These are phyloP conservation scores for Quercus parvula DNA, from an alignment of 306 rosid species.

Conservation along the genomic window DNA sequence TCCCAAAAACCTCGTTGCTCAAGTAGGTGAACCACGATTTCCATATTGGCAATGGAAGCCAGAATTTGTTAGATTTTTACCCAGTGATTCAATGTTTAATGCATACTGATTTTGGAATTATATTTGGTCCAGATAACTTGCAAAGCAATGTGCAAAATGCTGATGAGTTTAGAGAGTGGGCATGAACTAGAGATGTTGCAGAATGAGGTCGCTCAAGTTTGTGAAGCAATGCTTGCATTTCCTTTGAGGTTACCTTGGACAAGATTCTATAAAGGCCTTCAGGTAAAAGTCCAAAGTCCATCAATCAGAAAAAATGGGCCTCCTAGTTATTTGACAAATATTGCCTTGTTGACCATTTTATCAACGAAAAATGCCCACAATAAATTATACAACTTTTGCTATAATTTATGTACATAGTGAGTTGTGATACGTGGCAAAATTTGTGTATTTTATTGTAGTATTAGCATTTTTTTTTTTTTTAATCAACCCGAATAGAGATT, in stretches of 20 bases:
- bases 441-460: no score
- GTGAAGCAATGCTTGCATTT: constrained; percentile 80
- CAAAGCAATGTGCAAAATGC: constrained; percentile 82
- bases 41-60: not conserved
- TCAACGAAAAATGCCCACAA: no score
- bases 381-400: no score
- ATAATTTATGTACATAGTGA: no score
- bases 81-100: not conserved
- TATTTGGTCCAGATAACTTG: constrained; percentile 55
- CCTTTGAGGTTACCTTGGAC: constrained; percentile 67
- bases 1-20: no score
- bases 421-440: no score
- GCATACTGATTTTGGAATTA: no score
- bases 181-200: constrained; percentile 42
- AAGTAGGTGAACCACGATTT: no score
- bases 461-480: no score
- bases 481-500: no score
- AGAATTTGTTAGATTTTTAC: not conserved
- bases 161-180: constrained; percentile 55
- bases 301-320: not conserved
- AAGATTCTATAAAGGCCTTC: constrained; percentile 68
- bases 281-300: constrained; percentile 34
- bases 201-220: constrained; percentile 40
- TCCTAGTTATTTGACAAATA: no score
- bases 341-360: no score